Percentiles rank a stretch among this genome's conserved stretches.
phyloP scores from a whole-genome alignment of 2,329 filamentous ascomycete species.

The Colletotrichum melonis region DNA sequence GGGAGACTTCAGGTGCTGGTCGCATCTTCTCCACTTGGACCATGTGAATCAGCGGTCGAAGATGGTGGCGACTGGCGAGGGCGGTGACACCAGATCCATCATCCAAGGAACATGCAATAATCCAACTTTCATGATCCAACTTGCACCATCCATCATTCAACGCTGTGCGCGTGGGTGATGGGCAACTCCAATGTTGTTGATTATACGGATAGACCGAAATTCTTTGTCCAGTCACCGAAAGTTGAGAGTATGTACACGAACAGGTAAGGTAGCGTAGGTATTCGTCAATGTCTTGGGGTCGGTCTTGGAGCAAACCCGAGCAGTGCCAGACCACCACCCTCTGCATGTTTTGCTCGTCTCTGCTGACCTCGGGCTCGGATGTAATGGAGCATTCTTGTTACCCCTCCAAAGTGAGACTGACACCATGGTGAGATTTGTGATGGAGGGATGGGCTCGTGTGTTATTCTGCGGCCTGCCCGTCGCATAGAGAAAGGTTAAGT shows the following conservation, averaged over 20 bases:
- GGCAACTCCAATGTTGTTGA: not conserved
- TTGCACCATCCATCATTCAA: too few relatives aligned
- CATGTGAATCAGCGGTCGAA: constrained; percentile 2
- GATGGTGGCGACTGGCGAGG: not conserved
- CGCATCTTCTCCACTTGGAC: not conserved
- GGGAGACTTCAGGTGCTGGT: not conserved
- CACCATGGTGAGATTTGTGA: not conserved
- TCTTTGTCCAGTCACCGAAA: not conserved
- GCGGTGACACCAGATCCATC: constrained; percentile 2
- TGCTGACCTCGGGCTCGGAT: not conserved
- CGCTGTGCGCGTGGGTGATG: not conserved
- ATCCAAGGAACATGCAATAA: not conserved
- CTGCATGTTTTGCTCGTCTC: not conserved
- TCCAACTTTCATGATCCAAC: not conserved
- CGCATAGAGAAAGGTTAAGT: not conserved
- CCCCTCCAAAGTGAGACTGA: not conserved
- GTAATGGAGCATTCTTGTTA: not conserved
- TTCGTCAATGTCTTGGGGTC: not conserved
- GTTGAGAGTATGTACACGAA: not conserved
- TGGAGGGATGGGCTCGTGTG: not conserved
- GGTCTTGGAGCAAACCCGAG: not conserved
- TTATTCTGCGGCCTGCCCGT: not conserved
- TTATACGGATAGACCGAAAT: not conserved
- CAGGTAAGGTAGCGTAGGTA: not conserved
- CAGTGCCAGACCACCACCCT: not conserved